Base-by-base conservation (phyloP, 208 protist genomes). In the Phytomonas sp. region DNA sequence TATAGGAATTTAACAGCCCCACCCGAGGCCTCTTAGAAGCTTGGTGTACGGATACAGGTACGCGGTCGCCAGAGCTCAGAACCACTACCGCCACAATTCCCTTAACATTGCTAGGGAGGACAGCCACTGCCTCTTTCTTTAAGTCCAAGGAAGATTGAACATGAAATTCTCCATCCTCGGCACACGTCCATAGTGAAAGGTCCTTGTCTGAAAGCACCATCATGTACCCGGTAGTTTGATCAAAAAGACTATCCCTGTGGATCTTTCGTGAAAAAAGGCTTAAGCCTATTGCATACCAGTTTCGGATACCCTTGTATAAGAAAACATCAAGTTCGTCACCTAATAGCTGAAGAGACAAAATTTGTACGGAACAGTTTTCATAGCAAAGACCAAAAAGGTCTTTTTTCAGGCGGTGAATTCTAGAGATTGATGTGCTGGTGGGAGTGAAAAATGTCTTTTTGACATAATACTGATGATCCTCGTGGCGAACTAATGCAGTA, bases 301-400 rank as follows among this genome's bases (percentile, higher is more conserved):
- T 63, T 10, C 60, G 30, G 14, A n/a, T 33, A 19, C 32, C 66
- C 62, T 69, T 31, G 59, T 74, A 36, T 10, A 86, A 0, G 19
- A 34, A 45, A 8, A 80, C 66, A 29, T 72, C 69, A 40, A 81
- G 61, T 10, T 70, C 32, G 36, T 65, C 63, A 29, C 69, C 42
- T 0, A 26, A 56, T 0, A 78, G n/a, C 65, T 67, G 37, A 42
- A 87, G 19, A 4, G 40, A 60, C 71, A 83, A 73, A 26, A 66
- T 83, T 56, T 81, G 78, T 52, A 93, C 77, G 33, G 75, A 76
- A 56, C 84, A 82, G 72, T 91, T 84, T 29, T 71, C 73, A 31
- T 83, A 82, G 60, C 88, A 94, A 32, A 94, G 67, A 29, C 74
- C 76, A 66, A 82, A 90, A 31, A 87, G 60, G 56, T 81, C 70